These are phyloP conservation scores for Naganishia onofrii DNA, from an alignment of 768 basidiomycete genomes.

Conservation along the genomic window DNA sequence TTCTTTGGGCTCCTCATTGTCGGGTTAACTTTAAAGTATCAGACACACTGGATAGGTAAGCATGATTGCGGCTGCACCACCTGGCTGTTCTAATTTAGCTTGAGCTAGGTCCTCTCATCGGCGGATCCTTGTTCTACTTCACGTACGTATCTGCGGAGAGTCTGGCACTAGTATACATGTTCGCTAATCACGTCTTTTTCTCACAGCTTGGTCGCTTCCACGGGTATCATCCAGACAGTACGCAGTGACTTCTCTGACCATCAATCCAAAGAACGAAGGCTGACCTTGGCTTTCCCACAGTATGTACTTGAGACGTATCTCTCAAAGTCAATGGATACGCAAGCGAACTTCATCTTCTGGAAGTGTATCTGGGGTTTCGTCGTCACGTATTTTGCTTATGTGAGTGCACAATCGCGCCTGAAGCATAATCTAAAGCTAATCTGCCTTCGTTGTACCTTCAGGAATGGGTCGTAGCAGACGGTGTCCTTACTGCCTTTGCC, in stretches of 20 bases:
- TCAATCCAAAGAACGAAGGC: no score
- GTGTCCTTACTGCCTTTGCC: constrained; percentile 31
- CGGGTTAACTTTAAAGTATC: constrained; percentile 34
- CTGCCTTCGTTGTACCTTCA: background rate
- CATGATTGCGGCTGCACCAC: background rate
- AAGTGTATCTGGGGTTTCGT: constrained; percentile 43
- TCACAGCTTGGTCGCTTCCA: constrained; percentile 32
- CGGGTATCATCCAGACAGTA: constrained; percentile 37
- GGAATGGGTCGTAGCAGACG: constrained; percentile 31
- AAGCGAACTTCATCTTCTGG: constrained; percentile 41
- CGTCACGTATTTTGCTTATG: constrained; percentile 28
- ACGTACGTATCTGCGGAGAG: background rate
- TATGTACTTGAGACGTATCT: constrained; percentile 42
- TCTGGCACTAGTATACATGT: no score
- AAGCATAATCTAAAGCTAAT: background rate
- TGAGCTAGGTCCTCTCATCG: constrained; percentile 34
- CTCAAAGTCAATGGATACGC: constrained; percentile 35
- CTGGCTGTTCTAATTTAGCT: background rate
- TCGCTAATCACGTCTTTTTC: no score
- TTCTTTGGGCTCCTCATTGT: constrained; percentile 35
- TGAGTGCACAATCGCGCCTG: constrained; percentile 8
- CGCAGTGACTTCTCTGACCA: no score
- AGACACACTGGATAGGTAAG: constrained; percentile 36
- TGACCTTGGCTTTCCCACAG: background rate
- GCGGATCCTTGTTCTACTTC: constrained; percentile 38